These are phyloP conservation scores for Spergularia bocconei DNA, from an alignment of 148 eudicot genomes.

Conservation along the genomic window DNA sequence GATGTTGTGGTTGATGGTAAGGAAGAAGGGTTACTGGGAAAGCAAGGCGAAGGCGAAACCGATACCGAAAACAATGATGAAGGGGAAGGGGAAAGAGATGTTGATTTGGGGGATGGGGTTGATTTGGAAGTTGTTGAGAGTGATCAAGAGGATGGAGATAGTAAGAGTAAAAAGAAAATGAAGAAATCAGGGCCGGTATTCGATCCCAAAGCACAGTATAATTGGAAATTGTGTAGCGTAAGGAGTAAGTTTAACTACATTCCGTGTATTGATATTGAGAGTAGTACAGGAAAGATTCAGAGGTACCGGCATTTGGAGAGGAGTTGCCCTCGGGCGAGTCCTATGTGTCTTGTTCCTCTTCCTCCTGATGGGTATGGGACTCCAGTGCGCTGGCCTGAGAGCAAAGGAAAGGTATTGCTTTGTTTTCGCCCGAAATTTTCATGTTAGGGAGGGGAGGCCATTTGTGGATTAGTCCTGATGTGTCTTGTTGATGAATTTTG, in stretches of 20 bases:
- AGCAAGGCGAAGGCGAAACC: slow-evolving; percentile 24
- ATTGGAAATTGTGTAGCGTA: slow-evolving; percentile 73
- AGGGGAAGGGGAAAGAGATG: slow-evolving; percentile 40
- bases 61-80: slow-evolving; percentile 27
- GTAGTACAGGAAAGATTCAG: slow-evolving; percentile 44
- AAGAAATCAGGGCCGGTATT: slow-evolving; percentile 61
- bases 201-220: slow-evolving; percentile 65
- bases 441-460: neutral
- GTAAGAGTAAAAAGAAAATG: slow-evolving; percentile 34
- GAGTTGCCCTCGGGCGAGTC: slow-evolving; percentile 67
- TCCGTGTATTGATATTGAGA: slow-evolving; percentile 92
- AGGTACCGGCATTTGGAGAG: slow-evolving; percentile 81
- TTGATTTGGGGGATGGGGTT: slow-evolving; percentile 34
- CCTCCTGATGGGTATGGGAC: slow-evolving; percentile 77
- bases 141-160: slow-evolving; percentile 39
- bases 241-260: slow-evolving; percentile 91
- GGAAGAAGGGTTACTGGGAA: slow-evolving; percentile 31
- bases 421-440: neutral
- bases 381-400: slow-evolving; percentile 84
- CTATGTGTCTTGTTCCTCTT: slow-evolving; percentile 93
- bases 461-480: neutral
- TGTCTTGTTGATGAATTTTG: slow-evolving; percentile 14
- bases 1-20: slow-evolving; percentile 33
- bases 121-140: slow-evolving; percentile 39
- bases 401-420: slow-evolving; percentile 63